These are phyloP conservation scores for Plenodomus tracheiphilus DNA, from an alignment of 2,329 filamentous ascomycete species.

Conservation along the genomic window DNA sequence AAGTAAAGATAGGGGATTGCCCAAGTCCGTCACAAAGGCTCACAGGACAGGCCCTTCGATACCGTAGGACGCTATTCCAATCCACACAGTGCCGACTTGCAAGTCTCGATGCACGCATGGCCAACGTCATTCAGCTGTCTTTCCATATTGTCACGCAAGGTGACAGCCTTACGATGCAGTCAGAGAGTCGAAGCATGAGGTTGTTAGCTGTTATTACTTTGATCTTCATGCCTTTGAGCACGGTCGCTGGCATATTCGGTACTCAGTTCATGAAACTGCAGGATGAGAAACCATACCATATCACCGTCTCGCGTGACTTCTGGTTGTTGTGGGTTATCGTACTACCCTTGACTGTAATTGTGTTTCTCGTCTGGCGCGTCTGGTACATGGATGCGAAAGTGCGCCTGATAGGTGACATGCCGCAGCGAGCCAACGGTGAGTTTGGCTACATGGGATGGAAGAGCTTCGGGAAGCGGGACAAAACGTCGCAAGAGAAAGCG, in stretches of 20 bases:
- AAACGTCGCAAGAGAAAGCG: too few relatives aligned
- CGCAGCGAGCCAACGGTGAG: conserved; percentile 1
- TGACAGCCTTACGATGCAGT: conserved; percentile 42
- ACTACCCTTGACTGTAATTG: conserved; percentile 24
- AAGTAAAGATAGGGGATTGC: conserved; percentile 1
- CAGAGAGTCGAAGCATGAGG: conserved; percentile 51
- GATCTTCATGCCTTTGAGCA: conserved; percentile 49
- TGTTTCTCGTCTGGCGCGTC: conserved; percentile 24
- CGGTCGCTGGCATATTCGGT: conserved; percentile 36
- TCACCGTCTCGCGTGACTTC: conserved; percentile 33
- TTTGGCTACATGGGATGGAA: conserved; percentile 25
- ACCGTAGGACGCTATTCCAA: conserved; percentile 37
- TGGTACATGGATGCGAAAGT: conserved; percentile 27
- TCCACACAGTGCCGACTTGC: conserved; percentile 39
- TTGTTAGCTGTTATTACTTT: conserved; percentile 51
- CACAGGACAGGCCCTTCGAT: conserved; percentile 28
- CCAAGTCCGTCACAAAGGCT: conserved; percentile 8
- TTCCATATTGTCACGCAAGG: conserved; percentile 48
- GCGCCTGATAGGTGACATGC: conserved; percentile 10
- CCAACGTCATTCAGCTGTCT: conserved; percentile 45
- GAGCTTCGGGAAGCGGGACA: background rate
- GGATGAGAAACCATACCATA: conserved; percentile 20
- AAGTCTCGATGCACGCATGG: conserved; percentile 43
- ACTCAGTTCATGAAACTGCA: conserved; percentile 33
- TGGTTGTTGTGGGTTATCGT: conserved; percentile 37